Conservation (phyloP, 179 eudicot genomes). For the Heliamphora pulchella region DNA sequence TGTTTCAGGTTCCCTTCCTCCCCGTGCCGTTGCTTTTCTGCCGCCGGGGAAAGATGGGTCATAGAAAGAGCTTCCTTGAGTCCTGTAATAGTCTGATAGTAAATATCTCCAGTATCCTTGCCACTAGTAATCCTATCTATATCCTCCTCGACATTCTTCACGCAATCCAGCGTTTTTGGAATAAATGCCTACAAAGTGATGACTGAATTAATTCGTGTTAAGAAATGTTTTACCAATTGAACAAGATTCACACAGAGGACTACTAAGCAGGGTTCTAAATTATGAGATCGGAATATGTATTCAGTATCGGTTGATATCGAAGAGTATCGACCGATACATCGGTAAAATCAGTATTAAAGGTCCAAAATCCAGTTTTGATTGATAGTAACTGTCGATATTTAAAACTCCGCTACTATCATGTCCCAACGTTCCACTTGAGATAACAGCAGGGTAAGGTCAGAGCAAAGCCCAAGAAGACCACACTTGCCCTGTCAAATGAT, state of each 20-base stretch:
- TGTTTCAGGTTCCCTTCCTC: slow-evolving; percentile 15
- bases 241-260: no score
- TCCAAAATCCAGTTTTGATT: no score
- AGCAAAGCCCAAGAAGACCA: neutral
- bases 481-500: neutral
- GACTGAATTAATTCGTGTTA: no score
- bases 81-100: slow-evolving; percentile 72
- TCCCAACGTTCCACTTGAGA: neutral
- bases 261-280: no score
- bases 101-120: slow-evolving; percentile 55
- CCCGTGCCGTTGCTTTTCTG: slow-evolving; percentile 21
- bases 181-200: slow-evolving; percentile 48
- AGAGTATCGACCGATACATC: no score
- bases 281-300: no score
- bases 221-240: no score
- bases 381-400: no score
- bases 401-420: no score
- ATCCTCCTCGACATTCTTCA: slow-evolving; percentile 77
- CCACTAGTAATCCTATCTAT: slow-evolving; percentile 62
- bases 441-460: neutral
- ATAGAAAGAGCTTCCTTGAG: slow-evolving; percentile 42
- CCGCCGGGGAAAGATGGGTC: slow-evolving; percentile 21
- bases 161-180: slow-evolving; percentile 74
- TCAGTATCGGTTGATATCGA: no score
- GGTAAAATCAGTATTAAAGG: no score